Evolutionary conservation across 2,329 filamentous ascomycete genomes (phyloP).

Genomic region (Trichoderma sp.): DNA sequence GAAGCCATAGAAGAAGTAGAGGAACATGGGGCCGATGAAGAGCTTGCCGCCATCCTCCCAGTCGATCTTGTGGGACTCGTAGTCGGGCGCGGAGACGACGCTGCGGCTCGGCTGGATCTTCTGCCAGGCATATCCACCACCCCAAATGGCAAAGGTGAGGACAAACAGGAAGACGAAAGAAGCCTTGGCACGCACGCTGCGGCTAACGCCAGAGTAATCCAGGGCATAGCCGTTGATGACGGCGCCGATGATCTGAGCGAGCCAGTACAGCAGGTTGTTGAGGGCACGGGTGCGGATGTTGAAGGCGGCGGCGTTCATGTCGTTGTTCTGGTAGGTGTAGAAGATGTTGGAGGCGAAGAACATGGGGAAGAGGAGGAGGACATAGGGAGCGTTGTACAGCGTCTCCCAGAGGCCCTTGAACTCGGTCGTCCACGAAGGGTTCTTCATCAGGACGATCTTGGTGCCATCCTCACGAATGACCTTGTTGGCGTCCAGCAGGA

Average conservation of each 20-base stretch:
- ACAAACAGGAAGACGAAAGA: constrained; percentile 59
- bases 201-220: constrained; percentile 74
- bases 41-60: constrained; percentile 61
- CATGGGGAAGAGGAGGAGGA: constrained; percentile 61
- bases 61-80: constrained; percentile 49
- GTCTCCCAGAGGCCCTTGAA: constrained; percentile 75
- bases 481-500: constrained; percentile 69
- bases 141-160: constrained; percentile 79
- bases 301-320: constrained; percentile 58
- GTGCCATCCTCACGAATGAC: constrained; percentile 78
- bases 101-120: constrained; percentile 58
- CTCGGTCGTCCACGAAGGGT: constrained; percentile 83
- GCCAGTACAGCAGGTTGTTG: constrained; percentile 58
- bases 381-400: constrained; percentile 69
- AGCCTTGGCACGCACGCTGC: constrained; percentile 74
- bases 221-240: constrained; percentile 51
- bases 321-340: constrained; percentile 62
- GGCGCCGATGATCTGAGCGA: constrained; percentile 59
- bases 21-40: constrained; percentile 79
- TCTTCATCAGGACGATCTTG: constrained; percentile 84
- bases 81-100: constrained; percentile 36
- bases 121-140: constrained; percentile 79
- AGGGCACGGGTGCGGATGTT: constrained; percentile 58
- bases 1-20: constrained; percentile 89
- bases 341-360: constrained; percentile 60